These are phyloP conservation scores for Cystofilobasidium ferigula DNA, from an alignment of 768 basidiomycete species.

Conservation along the genomic window DNA sequence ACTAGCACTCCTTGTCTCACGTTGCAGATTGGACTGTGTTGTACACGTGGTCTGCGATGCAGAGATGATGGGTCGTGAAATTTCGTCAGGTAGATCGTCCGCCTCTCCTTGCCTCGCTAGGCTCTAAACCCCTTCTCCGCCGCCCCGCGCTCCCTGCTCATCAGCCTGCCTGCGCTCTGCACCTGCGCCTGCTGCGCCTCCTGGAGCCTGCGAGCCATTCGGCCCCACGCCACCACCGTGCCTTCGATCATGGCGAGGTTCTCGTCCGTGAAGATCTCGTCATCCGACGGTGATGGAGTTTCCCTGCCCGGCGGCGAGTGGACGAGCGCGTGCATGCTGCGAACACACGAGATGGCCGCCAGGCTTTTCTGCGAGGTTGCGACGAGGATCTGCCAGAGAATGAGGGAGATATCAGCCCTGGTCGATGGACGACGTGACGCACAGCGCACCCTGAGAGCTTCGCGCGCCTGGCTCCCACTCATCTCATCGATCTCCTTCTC, in stretches of 20 bases:
- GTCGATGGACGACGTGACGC: background rate
- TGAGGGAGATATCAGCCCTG: background rate
- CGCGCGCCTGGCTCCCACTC: slow-evolving; percentile 13
- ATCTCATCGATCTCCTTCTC: slow-evolving; percentile 14
- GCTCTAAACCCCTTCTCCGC: too few species aligned
- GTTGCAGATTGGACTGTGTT: too few species aligned
- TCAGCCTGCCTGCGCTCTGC: background rate
- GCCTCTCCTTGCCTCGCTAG: too few species aligned
- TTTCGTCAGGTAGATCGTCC: too few species aligned
- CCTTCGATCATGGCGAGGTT: background rate
- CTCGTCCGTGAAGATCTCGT: background rate
- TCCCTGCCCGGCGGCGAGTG: background rate
- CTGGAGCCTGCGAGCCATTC: background rate
- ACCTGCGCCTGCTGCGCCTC: background rate
- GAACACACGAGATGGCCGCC: background rate
- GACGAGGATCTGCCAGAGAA: background rate
- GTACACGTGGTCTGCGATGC: too few species aligned
- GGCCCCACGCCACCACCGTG: background rate
- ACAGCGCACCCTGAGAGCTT: slow-evolving; percentile 11
- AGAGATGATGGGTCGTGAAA: too few species aligned
- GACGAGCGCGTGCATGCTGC: background rate
- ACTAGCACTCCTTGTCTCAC: too few species aligned
- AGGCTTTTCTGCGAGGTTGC: background rate
- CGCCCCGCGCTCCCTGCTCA: too few species aligned
- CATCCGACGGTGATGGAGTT: background rate